Conservation (phyloP, 306 rosid species). For the Cucumis sativus region DNA sequence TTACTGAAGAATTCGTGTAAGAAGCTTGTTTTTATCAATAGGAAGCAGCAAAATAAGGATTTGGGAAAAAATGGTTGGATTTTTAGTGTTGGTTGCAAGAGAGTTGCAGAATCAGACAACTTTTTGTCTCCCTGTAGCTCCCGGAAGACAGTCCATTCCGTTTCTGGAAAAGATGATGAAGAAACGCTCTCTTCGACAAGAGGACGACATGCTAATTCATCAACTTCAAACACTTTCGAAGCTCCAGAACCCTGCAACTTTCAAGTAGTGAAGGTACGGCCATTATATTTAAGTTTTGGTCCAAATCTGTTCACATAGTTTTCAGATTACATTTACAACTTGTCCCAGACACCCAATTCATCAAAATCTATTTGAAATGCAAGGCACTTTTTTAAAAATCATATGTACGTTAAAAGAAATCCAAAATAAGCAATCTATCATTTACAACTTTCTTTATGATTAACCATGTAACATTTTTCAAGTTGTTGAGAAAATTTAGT, state of each 20-base stretch:
- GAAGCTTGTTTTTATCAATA: constrained; percentile 26
- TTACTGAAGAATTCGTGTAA: constrained; percentile 25
- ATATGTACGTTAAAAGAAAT: not conserved
- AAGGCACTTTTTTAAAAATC: not conserved
- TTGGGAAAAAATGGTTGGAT: constrained; percentile 12
- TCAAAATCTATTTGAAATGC: not conserved
- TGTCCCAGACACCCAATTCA: not conserved
- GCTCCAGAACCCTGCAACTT: constrained; percentile 17
- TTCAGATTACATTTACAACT: not conserved
- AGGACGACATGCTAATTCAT: constrained; percentile 8
- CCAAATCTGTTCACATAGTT: not conserved
- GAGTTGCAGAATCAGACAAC: constrained; percentile 24
- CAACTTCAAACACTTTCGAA: constrained; percentile 19
- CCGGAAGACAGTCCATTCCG: constrained; percentile 33
- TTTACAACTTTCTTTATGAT: not conserved
- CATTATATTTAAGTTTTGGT: constrained; percentile 5
- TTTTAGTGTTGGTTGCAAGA: constrained; percentile 12
- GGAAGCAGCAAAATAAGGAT: constrained; percentile 8
- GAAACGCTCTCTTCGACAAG: constrained; percentile 4
- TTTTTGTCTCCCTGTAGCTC: constrained; percentile 41
- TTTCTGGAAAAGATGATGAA: constrained; percentile 37
- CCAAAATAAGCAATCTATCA: not conserved
- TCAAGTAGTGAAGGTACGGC: constrained; percentile 32
- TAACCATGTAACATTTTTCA: constrained; percentile 2
- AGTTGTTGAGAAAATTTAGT: not conserved